Base-by-base conservation (phyloP, 1,284 basidiomycete species). In the Ustilago curta region DNA sequence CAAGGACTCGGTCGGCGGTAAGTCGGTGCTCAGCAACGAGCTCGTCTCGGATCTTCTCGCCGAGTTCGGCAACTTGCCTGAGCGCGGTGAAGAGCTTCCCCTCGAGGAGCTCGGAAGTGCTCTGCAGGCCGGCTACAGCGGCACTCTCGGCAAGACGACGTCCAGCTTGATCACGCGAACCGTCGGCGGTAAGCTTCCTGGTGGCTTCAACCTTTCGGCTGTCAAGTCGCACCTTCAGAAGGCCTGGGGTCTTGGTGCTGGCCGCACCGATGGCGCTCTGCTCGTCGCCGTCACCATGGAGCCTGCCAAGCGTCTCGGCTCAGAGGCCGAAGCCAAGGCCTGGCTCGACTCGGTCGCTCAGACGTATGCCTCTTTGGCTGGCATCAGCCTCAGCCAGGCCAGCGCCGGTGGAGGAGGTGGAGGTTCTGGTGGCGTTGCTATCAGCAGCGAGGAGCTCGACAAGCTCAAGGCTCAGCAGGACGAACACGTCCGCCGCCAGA, bases 381-480 rank as follows among this genome's bases (percentile, higher is more conserved):
- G 95, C 25, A 92, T 99, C 80, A 90, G 91, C 2, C 88, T 99
- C n/a, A 69, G 60, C 65, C 79, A 81, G 63, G 80, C 75, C 18
- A 73, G 80, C 32, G 88, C 89, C 55, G 88, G 89, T 29, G 89
- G 87, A 49, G 91, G 89, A 52, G 90, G 88, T 11, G 90, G 88
- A 53, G 87, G 85, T 14, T 65, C 71, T 11, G 85, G 82, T 16
- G 84, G 83, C 32, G 84, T 83, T 8, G 91, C 91, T 47, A 97
- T 98, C 88, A 97, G 97, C 88, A 95, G 93, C 84, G 96, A 99
- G 86, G 95, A 97, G 85, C 97, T 99, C 88, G 87, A 95, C 85
- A 95, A 95, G 87, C 96, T 98, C 89, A 93, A 95, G 81, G 88
- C 90, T 18, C 93, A 96, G 76, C 96, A 99, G 86, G 90, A 97